Base-by-base conservation (phyloP, 2,329 filamentous ascomycete species). In the Endoconidiophora laricicola region DNA sequence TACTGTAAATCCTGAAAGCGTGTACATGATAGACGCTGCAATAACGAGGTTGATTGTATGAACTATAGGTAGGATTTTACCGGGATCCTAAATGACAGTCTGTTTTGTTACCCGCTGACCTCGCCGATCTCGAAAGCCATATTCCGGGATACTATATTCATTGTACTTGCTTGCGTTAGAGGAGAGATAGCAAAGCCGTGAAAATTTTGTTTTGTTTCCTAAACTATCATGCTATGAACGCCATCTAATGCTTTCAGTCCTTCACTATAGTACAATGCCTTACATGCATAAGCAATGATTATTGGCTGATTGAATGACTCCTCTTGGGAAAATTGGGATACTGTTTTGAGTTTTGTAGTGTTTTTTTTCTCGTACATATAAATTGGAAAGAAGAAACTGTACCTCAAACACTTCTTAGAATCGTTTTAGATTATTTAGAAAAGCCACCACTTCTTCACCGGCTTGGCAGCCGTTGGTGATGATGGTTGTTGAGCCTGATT, bases 191-290 rank as follows among this genome's bases (percentile, higher is more conserved):
- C 29, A 33, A 33, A 33, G 7, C 7, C 37, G 44, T 23, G n/a
- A 29, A 46, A 22, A 46, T 37, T 39, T n/a, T 20, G 18, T 22
- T 38, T 46, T 39, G 9, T 12, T 46, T 38, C 23, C 22, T 36
- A 16, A 33, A 46, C 12, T 36, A 38, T 42, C 60, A 57, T 57
- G 60, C 59, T 58, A 63, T 62, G 56, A 60, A 66, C 66, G 66
- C 67, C 65, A 58, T 66, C 60, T 64, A 63, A 69, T 69, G 66
- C 66, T 65, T 44, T 18, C 50, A 29, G 41, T 44, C 41, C 29
- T 33, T 33, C 42, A 48, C 41, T 52, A 53, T 53, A 38, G 46
- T 53, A 53, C 51, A 53, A 12, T 23, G n/a, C 37, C 38, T 18
- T 20, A 23, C 46, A 61, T 66, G 63, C 65, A 66, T 62, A 56